phyloP scores from a whole-genome alignment of 148 eudicot genomes.

The Selenicereus undatus region DNA sequence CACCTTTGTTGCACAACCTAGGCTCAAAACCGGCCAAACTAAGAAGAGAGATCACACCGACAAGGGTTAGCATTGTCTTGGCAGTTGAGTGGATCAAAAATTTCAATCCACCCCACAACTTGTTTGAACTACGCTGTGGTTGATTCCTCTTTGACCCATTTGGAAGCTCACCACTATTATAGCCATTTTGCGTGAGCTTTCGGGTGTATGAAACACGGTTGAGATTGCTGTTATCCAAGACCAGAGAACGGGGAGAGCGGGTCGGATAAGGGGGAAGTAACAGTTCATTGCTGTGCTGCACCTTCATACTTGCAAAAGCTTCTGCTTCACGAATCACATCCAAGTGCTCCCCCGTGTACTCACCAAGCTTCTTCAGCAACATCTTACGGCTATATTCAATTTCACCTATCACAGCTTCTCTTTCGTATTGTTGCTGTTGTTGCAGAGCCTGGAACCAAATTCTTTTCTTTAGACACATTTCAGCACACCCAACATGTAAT shows the following conservation, averaged over 20 bases:
- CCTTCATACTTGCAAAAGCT: slow-evolving; percentile 73
- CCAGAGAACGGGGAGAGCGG: slow-evolving; percentile 40
- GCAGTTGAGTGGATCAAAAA: slow-evolving; percentile 50
- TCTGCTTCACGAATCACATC: slow-evolving; percentile 78
- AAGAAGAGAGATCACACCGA: slow-evolving; percentile 67
- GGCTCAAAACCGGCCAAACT: slow-evolving; percentile 83
- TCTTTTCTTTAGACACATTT: slow-evolving; percentile 3
- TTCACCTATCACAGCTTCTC: slow-evolving; percentile 72
- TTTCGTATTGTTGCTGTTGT: slow-evolving; percentile 86
- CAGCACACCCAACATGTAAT: neutral
- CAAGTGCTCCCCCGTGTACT: slow-evolving; percentile 70
- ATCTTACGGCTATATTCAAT: slow-evolving; percentile 70
- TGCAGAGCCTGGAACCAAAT: slow-evolving; percentile 50
- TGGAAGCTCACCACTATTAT: slow-evolving; percentile 9
- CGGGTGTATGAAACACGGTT: slow-evolving; percentile 33
- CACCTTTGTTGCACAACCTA: slow-evolving; percentile 44
- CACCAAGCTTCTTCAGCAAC: slow-evolving; percentile 68
- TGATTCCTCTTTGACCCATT: slow-evolving; percentile 29
- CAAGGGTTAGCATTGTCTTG: slow-evolving; percentile 63
- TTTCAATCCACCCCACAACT: slow-evolving; percentile 46
- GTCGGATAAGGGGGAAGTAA: slow-evolving; percentile 78
- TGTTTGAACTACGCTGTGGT: slow-evolving; percentile 24
- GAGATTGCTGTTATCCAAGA: slow-evolving; percentile 37
- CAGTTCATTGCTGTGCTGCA: slow-evolving; percentile 58
- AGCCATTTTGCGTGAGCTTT: slow-evolving; percentile 51